Conservation (phyloP, 176 grass and related monocot species). For the Dactylis glomerata region DNA sequence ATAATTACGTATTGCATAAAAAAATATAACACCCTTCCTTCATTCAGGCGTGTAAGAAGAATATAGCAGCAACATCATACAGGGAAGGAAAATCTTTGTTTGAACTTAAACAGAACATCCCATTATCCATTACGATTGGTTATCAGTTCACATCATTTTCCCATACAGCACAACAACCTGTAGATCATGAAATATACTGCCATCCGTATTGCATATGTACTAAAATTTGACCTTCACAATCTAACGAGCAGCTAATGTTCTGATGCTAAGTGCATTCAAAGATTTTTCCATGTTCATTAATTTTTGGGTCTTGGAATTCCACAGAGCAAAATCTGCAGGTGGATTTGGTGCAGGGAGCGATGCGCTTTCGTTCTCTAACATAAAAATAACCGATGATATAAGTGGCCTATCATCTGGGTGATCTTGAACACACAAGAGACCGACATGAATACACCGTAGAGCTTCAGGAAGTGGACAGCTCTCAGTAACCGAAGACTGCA, state of each 20-base stretch:
- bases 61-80: too few species aligned
- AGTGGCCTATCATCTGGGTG: constrained; percentile 33
- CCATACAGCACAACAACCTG: too few species aligned
- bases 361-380: constrained; percentile 40
- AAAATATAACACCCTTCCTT: too few species aligned
- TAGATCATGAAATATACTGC: too few species aligned
- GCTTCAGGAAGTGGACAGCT: neutral
- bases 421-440: constrained; percentile 49
- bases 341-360: constrained; percentile 29
- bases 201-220: too few species aligned
- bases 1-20: too few species aligned
- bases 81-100: too few species aligned
- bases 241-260: neutral
- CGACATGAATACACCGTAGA: constrained; percentile 33
- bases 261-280: neutral
- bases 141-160: too few species aligned
- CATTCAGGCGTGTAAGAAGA: too few species aligned
- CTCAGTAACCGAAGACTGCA: neutral
- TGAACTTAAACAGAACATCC: too few species aligned
- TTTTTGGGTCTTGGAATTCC: neutral
- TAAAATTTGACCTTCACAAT: neutral
- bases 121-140: too few species aligned
- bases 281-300: neutral
- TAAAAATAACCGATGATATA: constrained; percentile 34
- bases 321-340: neutral